Conservation (phyloP, 164 flowering plant genomes). For the Nelumbo lutea region DNA sequence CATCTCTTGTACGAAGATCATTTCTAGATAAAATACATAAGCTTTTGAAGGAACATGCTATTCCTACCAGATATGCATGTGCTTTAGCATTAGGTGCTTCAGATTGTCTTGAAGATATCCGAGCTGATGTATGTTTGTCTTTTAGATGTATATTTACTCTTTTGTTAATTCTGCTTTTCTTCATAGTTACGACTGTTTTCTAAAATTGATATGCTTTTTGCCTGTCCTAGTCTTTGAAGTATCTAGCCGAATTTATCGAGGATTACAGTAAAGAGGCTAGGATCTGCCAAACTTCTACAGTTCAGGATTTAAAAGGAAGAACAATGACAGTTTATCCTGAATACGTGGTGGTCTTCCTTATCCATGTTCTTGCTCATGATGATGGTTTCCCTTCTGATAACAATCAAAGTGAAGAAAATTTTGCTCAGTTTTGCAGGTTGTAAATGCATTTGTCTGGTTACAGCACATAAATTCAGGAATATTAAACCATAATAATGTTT, state of each 20-base stretch:
- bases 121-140: slow-evolving; percentile 43
- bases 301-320: slow-evolving; percentile 27
- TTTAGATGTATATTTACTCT: neutral
- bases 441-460: neutral
- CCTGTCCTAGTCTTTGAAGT: slow-evolving; percentile 49
- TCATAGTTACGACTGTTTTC: neutral
- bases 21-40: slow-evolving; percentile 61
- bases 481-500: neutral
- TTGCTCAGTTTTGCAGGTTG: slow-evolving; percentile 65
- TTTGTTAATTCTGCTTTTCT: neutral
- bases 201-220: slow-evolving; percentile 1
- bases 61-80: slow-evolving; percentile 85
- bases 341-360: slow-evolving; percentile 65
- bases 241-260: slow-evolving; percentile 60
- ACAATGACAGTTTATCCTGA: slow-evolving; percentile 51
- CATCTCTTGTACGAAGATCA: slow-evolving; percentile 36
- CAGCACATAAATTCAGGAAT: neutral
- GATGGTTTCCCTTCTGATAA: slow-evolving; percentile 44
- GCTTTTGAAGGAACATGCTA: slow-evolving; percentile 48
- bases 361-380: slow-evolving; percentile 87
- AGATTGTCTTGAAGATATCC: slow-evolving; percentile 46
- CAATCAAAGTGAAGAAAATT: slow-evolving; percentile 45
- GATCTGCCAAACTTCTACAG: slow-evolving; percentile 26
- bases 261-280: slow-evolving; percentile 48
- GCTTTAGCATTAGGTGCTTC: slow-evolving; percentile 65